Percentiles rank a stretch among this genome's conserved stretches.
phyloP scores from a whole-genome alignment of 2,329 filamentous ascomycete species.

The Anthostomella pinea region DNA sequence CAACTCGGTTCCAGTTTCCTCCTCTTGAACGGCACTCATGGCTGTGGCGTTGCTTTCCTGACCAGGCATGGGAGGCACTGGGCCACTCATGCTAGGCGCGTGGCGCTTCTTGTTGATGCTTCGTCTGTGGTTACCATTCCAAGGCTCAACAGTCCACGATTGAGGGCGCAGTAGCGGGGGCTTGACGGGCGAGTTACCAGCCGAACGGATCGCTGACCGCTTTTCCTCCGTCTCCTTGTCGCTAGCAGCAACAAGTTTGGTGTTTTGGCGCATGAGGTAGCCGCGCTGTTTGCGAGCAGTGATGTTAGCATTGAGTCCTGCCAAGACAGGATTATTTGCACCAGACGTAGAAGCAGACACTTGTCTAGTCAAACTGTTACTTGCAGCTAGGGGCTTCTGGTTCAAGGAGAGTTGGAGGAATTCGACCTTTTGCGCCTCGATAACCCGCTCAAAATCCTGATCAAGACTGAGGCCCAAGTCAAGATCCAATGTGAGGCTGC shows the following conservation, averaged over 20 bases:
- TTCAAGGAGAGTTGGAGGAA: conserved; percentile 37
- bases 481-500: conserved; percentile 78
- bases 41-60: conserved; percentile 75
- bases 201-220: conserved; percentile 54
- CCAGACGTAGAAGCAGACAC: conserved; percentile 36
- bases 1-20: conserved; percentile 58
- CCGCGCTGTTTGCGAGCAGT: conserved; percentile 75
- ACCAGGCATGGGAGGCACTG: conserved; percentile 80
- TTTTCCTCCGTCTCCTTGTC: conserved; percentile 63
- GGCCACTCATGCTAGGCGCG: conserved; percentile 47
- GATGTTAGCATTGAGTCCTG: conserved; percentile 58
- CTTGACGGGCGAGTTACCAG: conserved; percentile 68
- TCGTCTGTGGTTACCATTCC: conserved; percentile 76
- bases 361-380: conserved; percentile 41
- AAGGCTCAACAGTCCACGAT: conserved; percentile 95
- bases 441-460: conserved; percentile 90
- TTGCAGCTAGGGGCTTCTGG: conserved; percentile 21
- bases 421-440: conserved; percentile 94
- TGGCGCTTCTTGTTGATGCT: conserved; percentile 62
- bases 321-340: conserved; percentile 16
- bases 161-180: conserved; percentile 76
- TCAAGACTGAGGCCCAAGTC: conserved; percentile 85
- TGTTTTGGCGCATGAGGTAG: conserved; percentile 98
- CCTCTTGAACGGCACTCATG: conserved; percentile 66
- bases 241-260: conserved; percentile 92